Conservation (phyloP, 129 eudicot genomes). For the Chrysanthemum makinoi region DNA sequence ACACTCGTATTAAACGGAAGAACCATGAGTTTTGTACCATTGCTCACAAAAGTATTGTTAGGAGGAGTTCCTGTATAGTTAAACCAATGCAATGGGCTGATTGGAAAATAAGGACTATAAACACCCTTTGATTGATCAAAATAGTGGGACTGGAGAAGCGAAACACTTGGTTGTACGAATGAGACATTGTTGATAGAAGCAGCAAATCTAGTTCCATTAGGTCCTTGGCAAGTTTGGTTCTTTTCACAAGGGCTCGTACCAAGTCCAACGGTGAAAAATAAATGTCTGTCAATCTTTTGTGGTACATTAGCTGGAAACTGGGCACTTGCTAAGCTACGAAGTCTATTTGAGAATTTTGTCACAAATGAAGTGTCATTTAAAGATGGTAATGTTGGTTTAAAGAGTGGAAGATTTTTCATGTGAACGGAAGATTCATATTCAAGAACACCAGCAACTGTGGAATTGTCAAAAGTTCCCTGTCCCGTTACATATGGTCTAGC, state of each 20-base stretch:
- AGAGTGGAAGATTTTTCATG: slow-evolving; percentile 11
- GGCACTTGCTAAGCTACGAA: slow-evolving; percentile 27
- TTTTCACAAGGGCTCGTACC: slow-evolving; percentile 26
- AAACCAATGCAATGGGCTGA: slow-evolving; percentile 40
- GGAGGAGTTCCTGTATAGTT: slow-evolving; percentile 57
- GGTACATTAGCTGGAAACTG: slow-evolving; percentile 26
- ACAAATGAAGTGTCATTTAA: slow-evolving; percentile 28
- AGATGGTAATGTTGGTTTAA: slow-evolving; percentile 25
- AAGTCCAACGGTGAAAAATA: slow-evolving; percentile 34
- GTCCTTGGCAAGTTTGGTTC: slow-evolving; percentile 35
- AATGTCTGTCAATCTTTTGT: slow-evolving; percentile 22
- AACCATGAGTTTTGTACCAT: slow-evolving; percentile 53
- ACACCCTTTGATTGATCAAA: slow-evolving; percentile 29
- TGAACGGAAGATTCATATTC: slow-evolving; percentile 10
- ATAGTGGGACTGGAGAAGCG: slow-evolving; percentile 34
- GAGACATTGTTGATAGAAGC: slow-evolving; percentile 32
- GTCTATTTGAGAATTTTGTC: slow-evolving; percentile 19
- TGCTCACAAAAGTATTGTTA: slow-evolving; percentile 46
- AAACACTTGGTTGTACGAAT: slow-evolving; percentile 27
- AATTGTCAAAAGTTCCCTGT: slow-evolving; percentile 22
- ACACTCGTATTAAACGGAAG: slow-evolving; percentile 48
- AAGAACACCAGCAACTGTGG: slow-evolving; percentile 30
- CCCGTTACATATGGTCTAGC: slow-evolving; percentile 25
- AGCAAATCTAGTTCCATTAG: slow-evolving; percentile 26
- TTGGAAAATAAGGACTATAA: slow-evolving; percentile 40